Evolutionary conservation across 179 eudicot species (phyloP), one percentile per base, ranked within the genome.

Genomic region (Heliamphora pulchella): DNA sequence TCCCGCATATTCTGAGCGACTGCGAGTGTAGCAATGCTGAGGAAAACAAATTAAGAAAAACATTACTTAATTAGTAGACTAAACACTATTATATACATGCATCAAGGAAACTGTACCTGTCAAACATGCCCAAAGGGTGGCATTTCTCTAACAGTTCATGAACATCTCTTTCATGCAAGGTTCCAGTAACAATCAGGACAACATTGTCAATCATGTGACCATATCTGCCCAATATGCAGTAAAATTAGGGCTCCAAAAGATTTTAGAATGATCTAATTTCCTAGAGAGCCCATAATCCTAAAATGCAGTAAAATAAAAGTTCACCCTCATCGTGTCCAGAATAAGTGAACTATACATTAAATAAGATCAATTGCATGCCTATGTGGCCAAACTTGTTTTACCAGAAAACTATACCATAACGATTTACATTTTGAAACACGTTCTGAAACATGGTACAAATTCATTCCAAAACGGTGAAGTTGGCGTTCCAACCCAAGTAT

Each of bases 161-260:
- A 55, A 94, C 98, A 88, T 95, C 98, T 86, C 98, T 91, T 91
- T 95, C 98, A 75, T 95, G 98, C 94, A 95, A 90, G 61, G 98
- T 93, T 83, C 98, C 98, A 84, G 98, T 95, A 31, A 95, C 98
- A 78, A 95, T 95, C 64, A 95, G 93, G 80, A 95, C 98, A 81
- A 95, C 98, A 86, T 95, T 95, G 85, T 95, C 98, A 76, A 95
- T 95, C 98, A 95, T 95, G 90, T 95, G 98, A 75, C 98, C 98
- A 82, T 95, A 95, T 77, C 98, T 95, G 85, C 63, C 82, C 20
- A 78, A 80, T 14, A 74, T 39, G 57, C 67, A 69, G 22, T 73
- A 61, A 13, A 47, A 50, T 80, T 22, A 83, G 31, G 67, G 39
- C 59, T 64, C 57, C 10, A 62, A 48, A 15, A 76, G 76, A 17